Evolutionary conservation across 805 yeast genomes (phyloP).

Genomic region (Sungouiella blattae): DNA sequence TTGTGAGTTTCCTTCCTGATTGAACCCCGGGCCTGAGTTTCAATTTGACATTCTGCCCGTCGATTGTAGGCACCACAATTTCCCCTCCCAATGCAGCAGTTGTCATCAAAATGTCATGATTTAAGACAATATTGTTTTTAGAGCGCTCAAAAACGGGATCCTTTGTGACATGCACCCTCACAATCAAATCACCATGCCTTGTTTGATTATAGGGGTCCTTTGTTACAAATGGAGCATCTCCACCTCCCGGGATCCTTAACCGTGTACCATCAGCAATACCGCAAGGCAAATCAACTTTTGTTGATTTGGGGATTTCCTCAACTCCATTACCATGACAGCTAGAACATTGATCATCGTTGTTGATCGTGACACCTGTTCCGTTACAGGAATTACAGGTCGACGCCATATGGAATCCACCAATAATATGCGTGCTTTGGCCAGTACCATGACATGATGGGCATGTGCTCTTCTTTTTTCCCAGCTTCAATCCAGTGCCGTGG

Average conservation of each 20-base stretch:
- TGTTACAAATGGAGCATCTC: constrained; percentile 80
- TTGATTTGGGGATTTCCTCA: constrained; percentile 58
- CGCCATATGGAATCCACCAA: constrained; percentile 96
- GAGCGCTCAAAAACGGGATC: constrained; percentile 69
- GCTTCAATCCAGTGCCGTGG: constrained; percentile 80
- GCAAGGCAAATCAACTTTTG: constrained; percentile 80
- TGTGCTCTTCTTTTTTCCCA: constrained; percentile 68
- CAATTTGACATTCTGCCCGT: constrained; percentile 70
- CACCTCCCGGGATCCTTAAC: constrained; percentile 80
- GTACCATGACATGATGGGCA: constrained; percentile 91
- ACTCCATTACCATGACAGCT: constrained; percentile 92
- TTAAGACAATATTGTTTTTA: constrained; percentile 62
- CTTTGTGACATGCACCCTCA: constrained; percentile 72
- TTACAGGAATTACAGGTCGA: constrained; percentile 85
- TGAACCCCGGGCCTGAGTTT: constrained; percentile 85
- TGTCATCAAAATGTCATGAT: constrained; percentile 78
- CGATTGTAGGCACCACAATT: constrained; percentile 85
- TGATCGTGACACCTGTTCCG: constrained; percentile 82
- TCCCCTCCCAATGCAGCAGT: constrained; percentile 96
- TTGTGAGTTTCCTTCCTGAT: constrained; percentile 64
- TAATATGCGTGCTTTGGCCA: constrained; percentile 80
- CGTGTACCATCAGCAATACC: constrained; percentile 87
- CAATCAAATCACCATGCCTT: constrained; percentile 82
- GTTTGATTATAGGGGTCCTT: constrained; percentile 66
- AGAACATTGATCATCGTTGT: constrained; percentile 64